phyloP scores from a whole-genome alignment of 176 grass and related monocot species.

The Tillandsia leiboldiana region DNA sequence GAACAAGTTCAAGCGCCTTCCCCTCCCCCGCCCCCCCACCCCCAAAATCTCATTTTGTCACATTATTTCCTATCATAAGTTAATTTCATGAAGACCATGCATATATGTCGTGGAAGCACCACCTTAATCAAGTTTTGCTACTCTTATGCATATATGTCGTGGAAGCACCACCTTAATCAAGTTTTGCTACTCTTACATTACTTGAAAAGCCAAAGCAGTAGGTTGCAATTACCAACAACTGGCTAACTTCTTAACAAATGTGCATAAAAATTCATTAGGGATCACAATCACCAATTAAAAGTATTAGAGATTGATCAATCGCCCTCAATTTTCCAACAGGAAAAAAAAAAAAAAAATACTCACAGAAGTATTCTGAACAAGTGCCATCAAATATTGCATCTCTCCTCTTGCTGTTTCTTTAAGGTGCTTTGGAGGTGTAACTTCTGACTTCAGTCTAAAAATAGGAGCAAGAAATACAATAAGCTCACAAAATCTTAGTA shows the following conservation, averaged over 20 bases:
- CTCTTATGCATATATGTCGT: too few species aligned
- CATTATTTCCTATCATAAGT: too few species aligned
- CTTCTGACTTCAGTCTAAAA: constrained; percentile 34
- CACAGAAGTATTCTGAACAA: constrained; percentile 34
- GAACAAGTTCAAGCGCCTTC: too few species aligned
- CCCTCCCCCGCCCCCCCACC: too few species aligned
- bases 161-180: too few species aligned
- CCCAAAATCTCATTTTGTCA: too few species aligned
- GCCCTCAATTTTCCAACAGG: background rate
- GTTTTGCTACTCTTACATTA: too few species aligned
- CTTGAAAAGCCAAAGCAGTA: background rate
- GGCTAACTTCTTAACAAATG: background rate
- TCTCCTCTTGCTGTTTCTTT: constrained; percentile 24
- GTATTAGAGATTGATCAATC: background rate
- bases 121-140: too few species aligned
- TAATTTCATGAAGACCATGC: too few species aligned
- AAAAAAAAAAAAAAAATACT: constrained; percentile 19
- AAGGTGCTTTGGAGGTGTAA: constrained; percentile 7
- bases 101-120: too few species aligned
- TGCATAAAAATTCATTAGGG: background rate
- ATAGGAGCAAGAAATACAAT: background rate
- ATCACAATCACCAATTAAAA: background rate
- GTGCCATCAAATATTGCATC: constrained; percentile 40
- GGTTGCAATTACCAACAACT: background rate
- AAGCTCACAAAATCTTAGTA: background rate